These are phyloP conservation scores for Globisporangium camurandrum DNA, from an alignment of 352 stramenopile genomes.

Conservation along the genomic window DNA sequence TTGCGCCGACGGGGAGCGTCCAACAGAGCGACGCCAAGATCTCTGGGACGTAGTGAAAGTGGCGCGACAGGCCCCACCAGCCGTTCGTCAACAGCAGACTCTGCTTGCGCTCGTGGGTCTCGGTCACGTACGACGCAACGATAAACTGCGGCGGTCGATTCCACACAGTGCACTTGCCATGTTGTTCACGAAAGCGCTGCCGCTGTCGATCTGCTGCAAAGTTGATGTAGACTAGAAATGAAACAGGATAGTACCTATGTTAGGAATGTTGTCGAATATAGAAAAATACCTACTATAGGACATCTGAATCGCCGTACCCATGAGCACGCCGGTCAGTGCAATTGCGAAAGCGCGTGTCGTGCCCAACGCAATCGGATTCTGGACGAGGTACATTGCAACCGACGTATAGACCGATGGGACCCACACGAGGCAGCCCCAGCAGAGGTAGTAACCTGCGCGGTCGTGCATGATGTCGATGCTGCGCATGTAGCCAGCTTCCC, in stretches of 20 bases:
- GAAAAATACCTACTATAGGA: not conserved
- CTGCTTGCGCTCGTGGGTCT: conserved; percentile 81
- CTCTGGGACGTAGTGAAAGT: conserved; percentile 95
- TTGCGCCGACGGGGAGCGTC: conserved; percentile 55
- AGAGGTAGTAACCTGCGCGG: conserved; percentile 92
- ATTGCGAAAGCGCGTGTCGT: conserved; percentile 29
- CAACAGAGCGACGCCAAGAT: conserved; percentile 80
- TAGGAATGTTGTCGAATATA: too few relatives aligned
- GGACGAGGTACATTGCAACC: conserved; percentile 90
- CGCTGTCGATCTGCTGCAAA: conserved; percentile 94
- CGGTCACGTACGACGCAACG: conserved; percentile 89
- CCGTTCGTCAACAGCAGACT: conserved; percentile 89
- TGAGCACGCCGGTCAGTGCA: conserved; percentile 71
- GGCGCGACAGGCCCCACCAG: conserved; percentile 92
- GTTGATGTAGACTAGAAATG: conserved; percentile 83
- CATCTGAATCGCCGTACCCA: conserved; percentile 30
- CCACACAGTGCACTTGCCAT: conserved; percentile 89
- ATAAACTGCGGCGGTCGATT: conserved; percentile 90
- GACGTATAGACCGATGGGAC: conserved; percentile 95
- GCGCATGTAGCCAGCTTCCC: conserved; percentile 95
- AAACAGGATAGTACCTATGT: too few relatives aligned
- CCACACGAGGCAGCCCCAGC: conserved; percentile 96
- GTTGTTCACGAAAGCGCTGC: conserved; percentile 83
- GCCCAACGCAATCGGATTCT: conserved; percentile 79
- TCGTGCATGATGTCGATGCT: conserved; percentile 97